Evolutionary conservation across 1,284 basidiomycete genomes (phyloP), one percentile per base, ranked within the genome.

Genomic region (Peniophora sp.): DNA sequence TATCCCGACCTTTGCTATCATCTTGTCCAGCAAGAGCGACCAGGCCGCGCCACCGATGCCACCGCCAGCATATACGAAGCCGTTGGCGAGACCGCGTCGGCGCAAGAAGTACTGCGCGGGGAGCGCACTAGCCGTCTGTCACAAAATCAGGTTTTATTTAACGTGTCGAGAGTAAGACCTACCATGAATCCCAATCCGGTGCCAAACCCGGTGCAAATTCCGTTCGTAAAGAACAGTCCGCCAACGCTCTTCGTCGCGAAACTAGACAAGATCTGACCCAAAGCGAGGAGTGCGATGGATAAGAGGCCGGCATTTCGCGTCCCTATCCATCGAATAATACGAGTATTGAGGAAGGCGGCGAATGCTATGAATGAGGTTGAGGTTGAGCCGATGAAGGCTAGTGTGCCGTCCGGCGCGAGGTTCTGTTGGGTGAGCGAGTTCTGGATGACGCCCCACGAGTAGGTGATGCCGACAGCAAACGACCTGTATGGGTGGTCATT

Each of bases 91-190:
- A 20, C 67, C 67, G 2, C 62, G 60, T 25, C 58, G 57, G 38
- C 56, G 56, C 43, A 53, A 59, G 53, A 69, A 67, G 54, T 66
- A 69, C 53, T 69, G 68, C 0, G 63, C 51, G 17, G 64, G 64
- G 25, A 63, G 61, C 10, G 62, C 59, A 22, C 61, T 61, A 38
- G 61, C 62, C 35, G 57, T 57, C 63, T 67, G 39, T 27, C 23
- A 5, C 8, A n/a, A 32, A 12, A 32, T 32, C 27, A 32, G 27
- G 12, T 32, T 6, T 12, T 12, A 32, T 12, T n/a, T 17, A 41
- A 8, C 38, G 16, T 6, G 38, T n/a, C n/a, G 16, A 41, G 16
- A n/a, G 38, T 32, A 41, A 43, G 3, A 25, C 14, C 8, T 17
- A 54, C 53, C 53, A 54, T 52, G 46, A 54, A 54, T 27, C 48